Conservation (phyloP, 192 early-diverging fungal genomes). For the Gryganskiella cystojenkinii region DNA sequence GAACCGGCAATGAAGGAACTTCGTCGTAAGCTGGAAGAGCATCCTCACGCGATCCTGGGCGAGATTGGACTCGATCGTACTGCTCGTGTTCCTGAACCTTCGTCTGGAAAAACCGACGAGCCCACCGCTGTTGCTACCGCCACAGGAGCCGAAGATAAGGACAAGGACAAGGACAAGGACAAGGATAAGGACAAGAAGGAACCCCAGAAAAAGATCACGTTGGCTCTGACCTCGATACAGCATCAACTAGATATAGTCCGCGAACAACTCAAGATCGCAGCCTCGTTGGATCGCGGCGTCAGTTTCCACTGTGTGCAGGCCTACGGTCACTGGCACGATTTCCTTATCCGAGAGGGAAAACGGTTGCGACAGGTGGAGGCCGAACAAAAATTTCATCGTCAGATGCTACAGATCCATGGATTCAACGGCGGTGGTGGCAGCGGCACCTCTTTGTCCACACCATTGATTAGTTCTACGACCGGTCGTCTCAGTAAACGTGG, state of each 20-base stretch:
- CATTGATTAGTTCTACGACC: slow-evolving; percentile 8
- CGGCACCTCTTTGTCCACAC: background rate
- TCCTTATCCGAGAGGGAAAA: slow-evolving; percentile 55
- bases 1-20: slow-evolving; percentile 47
- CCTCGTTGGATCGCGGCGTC: slow-evolving; percentile 66
- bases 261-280: slow-evolving; percentile 78
- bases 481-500: slow-evolving; percentile 19
- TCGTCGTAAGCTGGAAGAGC: slow-evolving; percentile 34
- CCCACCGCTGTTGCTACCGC: background rate
- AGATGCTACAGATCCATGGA: slow-evolving; percentile 32
- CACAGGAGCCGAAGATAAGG: background rate
- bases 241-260: slow-evolving; percentile 68
- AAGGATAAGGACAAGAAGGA: background rate
- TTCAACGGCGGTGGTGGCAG: slow-evolving; percentile 1
- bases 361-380: slow-evolving; percentile 30
- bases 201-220: slow-evolving; percentile 49
- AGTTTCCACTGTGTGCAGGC: slow-evolving; percentile 86
- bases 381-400: slow-evolving; percentile 18
- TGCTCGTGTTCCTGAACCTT: slow-evolving; percentile 52
- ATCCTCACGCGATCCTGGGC: slow-evolving; percentile 63
- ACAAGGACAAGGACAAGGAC: background rate
- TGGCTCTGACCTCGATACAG: slow-evolving; percentile 53
- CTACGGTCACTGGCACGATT: slow-evolving; percentile 67
- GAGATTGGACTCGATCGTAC: slow-evolving; percentile 75
- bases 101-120: no score